Evolutionary conservation across 208 protist genomes (phyloP).

Genomic region (Acanthamoeba healyi): DNA sequence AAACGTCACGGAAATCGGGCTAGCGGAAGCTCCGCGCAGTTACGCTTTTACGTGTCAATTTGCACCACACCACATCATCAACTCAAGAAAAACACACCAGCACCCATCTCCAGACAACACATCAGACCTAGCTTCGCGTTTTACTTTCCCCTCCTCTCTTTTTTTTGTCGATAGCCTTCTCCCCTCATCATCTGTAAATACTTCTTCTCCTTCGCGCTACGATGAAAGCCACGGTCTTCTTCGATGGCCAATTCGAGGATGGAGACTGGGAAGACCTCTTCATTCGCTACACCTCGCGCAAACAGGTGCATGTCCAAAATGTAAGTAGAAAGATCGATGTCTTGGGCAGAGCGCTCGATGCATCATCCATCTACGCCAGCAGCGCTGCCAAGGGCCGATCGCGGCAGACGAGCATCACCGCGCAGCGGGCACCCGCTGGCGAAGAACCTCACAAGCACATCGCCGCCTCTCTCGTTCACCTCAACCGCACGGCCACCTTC

Average conservation of each 20-base stretch:
- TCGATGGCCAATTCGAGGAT: background rate
- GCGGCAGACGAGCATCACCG: slow-evolving; percentile 20
- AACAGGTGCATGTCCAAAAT: background rate
- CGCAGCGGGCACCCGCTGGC: background rate
- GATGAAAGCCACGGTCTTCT: slow-evolving; percentile 41
- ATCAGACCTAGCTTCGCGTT: background rate
- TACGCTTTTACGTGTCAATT: no score
- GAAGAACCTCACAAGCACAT: slow-evolving; percentile 15
- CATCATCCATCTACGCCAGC: background rate
- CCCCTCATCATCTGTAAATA: background rate
- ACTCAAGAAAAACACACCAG: background rate
- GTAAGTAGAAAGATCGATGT: slow-evolving; percentile 31
- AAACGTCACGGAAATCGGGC: no score
- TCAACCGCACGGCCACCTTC: slow-evolving; percentile 18
- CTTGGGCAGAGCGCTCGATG: background rate
- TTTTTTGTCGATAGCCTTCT: background rate
- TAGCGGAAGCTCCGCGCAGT: no score
- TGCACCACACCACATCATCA: no score
- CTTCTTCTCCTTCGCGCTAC: background rate
- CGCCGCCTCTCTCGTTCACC: background rate
- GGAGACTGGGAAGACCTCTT: background rate
- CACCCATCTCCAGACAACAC: background rate
- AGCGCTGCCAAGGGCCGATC: background rate
- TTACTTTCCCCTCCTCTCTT: background rate
- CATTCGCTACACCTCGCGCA: slow-evolving; percentile 25